phyloP scores from a whole-genome alignment of 768 basidiomycete genomes.

The Hericium coralloides region DNA sequence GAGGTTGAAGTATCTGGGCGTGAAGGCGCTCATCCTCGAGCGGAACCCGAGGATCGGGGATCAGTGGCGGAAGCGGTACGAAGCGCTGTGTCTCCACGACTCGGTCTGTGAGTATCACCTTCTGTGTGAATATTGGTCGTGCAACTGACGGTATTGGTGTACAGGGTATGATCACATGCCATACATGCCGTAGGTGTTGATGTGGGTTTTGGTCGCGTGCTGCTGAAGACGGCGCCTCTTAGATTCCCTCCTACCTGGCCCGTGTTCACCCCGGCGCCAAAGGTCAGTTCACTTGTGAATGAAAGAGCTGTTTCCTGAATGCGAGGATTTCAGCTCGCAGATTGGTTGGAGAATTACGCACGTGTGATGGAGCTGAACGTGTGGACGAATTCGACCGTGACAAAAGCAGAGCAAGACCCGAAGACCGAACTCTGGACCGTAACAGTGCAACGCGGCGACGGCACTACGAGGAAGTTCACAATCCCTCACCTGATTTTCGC shows the following conservation, averaged over 20 bases:
- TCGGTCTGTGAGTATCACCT: constrained; percentile 44
- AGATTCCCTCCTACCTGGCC: constrained; percentile 27
- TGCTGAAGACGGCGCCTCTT: too few relatives aligned
- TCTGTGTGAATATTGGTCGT: constrained; percentile 3
- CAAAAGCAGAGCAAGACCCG: constrained; percentile 9
- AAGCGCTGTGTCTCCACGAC: constrained; percentile 58
- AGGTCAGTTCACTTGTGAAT: constrained; percentile 9
- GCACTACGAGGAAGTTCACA: constrained; percentile 2
- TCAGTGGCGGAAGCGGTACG: constrained; percentile 59
- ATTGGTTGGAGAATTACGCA: constrained; percentile 61
- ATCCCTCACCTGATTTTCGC: constrained; percentile 24
- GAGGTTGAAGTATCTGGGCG: constrained; percentile 43
- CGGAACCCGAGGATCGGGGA: constrained; percentile 50
- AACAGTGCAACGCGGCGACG: constrained; percentile 8
- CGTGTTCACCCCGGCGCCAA: constrained; percentile 21
- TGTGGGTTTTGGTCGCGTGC: neutral
- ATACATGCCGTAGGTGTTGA: constrained; percentile 21
- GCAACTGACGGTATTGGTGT: neutral
- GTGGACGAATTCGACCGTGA: constrained; percentile 37
- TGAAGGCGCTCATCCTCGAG: constrained; percentile 51
- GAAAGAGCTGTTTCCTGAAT: neutral
- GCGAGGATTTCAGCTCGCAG: constrained; percentile 35
- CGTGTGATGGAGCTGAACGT: constrained; percentile 51
- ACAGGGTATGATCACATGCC: constrained; percentile 52
- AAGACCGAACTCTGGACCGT: constrained; percentile 12